Conservation (phyloP, 2,329 filamentous ascomycete genomes). For the Exophiala sideris region DNA sequence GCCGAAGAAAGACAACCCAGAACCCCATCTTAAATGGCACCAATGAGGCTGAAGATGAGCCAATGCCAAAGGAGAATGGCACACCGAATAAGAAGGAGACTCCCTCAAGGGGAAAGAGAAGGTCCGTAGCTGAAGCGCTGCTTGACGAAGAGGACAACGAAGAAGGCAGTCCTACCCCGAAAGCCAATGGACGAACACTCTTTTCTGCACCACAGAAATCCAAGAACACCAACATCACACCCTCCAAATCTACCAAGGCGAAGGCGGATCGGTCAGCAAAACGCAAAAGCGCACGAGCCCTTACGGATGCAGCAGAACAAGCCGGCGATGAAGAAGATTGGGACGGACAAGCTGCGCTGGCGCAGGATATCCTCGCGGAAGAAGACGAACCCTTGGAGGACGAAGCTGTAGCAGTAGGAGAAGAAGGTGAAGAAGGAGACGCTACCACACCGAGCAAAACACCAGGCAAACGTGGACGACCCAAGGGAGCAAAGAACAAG, state of each 20-base stretch:
- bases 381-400: too few species aligned
- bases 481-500: constrained; percentile 56
- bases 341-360: constrained; percentile 65
- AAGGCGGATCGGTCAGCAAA: constrained; percentile 82
- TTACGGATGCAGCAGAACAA: constrained; percentile 74
- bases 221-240: constrained; percentile 45
- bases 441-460: constrained; percentile 45
- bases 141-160: constrained; percentile 18
- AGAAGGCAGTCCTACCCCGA: constrained; percentile 23
- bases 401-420: too few species aligned
- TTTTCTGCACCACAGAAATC: constrained; percentile 42
- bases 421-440: constrained; percentile 37
- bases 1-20: constrained; percentile 10
- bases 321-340: constrained; percentile 58
- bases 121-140: constrained; percentile 5
- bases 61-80: constrained; percentile 28
- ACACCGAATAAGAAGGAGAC: constrained; percentile 40
- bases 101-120: constrained; percentile 15
- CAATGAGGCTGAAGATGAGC: not conserved
- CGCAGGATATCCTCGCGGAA: constrained; percentile 66
- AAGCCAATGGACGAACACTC: constrained; percentile 34
- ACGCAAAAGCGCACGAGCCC: constrained; percentile 73
- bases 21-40: constrained; percentile 4
- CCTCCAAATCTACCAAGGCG: constrained; percentile 54
- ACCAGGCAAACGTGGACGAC: constrained; percentile 56